Evolutionary conservation across 2,329 filamentous ascomycete genomes (phyloP), one percentile per base, ranked within the genome.

Genomic region (Colletotrichum liaoningense): DNA sequence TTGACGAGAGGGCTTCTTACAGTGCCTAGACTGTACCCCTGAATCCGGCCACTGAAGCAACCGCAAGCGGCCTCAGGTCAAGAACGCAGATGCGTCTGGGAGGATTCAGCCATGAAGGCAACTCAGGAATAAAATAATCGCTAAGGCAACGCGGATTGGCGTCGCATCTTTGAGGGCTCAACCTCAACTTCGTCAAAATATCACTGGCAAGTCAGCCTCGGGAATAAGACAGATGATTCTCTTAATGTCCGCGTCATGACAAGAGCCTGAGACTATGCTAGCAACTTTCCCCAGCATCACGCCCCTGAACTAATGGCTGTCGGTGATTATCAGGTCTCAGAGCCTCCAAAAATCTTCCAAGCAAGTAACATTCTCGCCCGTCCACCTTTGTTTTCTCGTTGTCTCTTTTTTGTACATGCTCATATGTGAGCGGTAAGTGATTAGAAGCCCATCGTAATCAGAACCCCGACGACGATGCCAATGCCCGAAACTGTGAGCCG

Each of bases 281-380:
- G 56, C 60, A 66, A 65, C 26, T 42, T 62, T 35, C 70, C 28
- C 49, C 24, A 66, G 38, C 56, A 62, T 62, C 14, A 35, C 28
- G 28, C 30, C 6, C 58, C 11, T 22, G 56, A 49, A 46, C 35
- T 49, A 60, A 11, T 56, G 55, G 3, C 12, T 52, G 3, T 26
- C 16, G 28, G 5, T 33, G 33, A 22, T 3, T 63, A 52, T n/a
- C 26, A 42, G 28, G 46, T 49, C 54, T 30, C 8, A 33, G 14
- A 49, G 54, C 67, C 67, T 52, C 71, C 67, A 73, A 73, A 71
- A 71, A 66, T 73, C 19, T 58, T 33, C 62, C 57, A 63, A 72
- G 56, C 55, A 58, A 69, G 28, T 28, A 63, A 72, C 14, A 19
- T 57, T 46, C n/a, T 22, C 42, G 24, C 3, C 35, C 14, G 38